Evolutionary conservation across 1,284 basidiomycete species (phyloP), one percentile per base, ranked within the genome.

Genomic region (Anthracocystis setariae): DNA sequence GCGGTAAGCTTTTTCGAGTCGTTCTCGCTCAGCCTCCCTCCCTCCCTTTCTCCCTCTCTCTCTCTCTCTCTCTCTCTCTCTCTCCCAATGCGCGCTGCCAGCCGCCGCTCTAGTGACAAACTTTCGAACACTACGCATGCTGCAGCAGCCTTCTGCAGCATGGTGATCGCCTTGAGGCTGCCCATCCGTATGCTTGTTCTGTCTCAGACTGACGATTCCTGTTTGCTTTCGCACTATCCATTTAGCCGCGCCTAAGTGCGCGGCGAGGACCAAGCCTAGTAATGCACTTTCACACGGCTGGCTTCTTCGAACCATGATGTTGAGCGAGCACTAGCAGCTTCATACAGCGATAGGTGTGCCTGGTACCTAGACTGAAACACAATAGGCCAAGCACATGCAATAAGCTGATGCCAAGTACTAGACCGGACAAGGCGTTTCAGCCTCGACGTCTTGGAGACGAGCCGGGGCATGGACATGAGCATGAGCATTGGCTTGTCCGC

Each of bases 351-450:
- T 5, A 9, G 35, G 35, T 17, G 15, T 17, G 15, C 8, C n/a
- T n/a, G n/a, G 13, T 37, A 15, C 35, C 13, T 17, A 37, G 15
- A 29, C 35, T 17, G 35, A 17, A 37, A n/a, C 35, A 37, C 12
- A 17, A 37, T n/a, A 8, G 17, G 8, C 12, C n/a, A 37, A 9
- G 35, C 35, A 37, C 8, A 13, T 42, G 39, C 20, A 42, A 42
- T 18, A n/a, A 12, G 37, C 44, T 40, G 27, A 47, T 15, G 27
- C 45, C 32, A 38, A 29, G n/a, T 47, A 24, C 52, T 33, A 25
- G 24, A 23, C 52, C 39, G 37, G 24, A 23, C 38, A 48, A 44
- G 43, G n/a, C 57, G 32, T 53, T 32, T 49, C 57, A 47, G 39
- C 32, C 44, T 60, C 10, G 32, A 17, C 37, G 46, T 51, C 46